Evolutionary conservation across 2,329 filamentous ascomycete genomes (phyloP).

Genomic region (Botrytis tulipae): DNA sequence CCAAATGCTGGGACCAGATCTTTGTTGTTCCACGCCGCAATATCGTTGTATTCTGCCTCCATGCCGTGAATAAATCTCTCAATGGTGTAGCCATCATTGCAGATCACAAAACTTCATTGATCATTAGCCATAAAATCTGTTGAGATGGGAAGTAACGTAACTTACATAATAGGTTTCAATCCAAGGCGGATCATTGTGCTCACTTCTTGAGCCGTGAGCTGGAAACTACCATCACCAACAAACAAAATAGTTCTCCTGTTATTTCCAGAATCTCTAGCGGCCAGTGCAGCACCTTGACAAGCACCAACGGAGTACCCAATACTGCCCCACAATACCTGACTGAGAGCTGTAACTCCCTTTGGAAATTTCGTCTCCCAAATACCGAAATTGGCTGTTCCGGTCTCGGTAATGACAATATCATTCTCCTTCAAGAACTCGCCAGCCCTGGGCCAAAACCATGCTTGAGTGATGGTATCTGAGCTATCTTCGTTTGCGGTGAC

Average conservation of each 20-base stretch:
- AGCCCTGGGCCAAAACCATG: conserved; percentile 75
- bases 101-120: conserved; percentile 66
- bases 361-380: conserved; percentile 85
- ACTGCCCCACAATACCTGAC: conserved; percentile 70
- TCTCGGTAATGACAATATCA: conserved; percentile 71
- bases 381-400: conserved; percentile 84
- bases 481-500: conserved; percentile 44
- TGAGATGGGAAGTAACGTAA: conserved; percentile 21
- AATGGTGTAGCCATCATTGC: conserved; percentile 87
- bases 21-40: conserved; percentile 71
- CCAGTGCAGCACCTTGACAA: conserved; percentile 69
- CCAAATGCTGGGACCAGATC: conserved; percentile 68
- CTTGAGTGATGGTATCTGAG: conserved; percentile 58
- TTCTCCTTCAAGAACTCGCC: conserved; percentile 68
- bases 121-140: neutral
- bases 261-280: conserved; percentile 61
- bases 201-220: conserved; percentile 80
- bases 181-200: conserved; percentile 77
- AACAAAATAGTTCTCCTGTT: conserved; percentile 73
- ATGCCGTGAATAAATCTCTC: conserved; percentile 86
- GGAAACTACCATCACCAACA: conserved; percentile 85
- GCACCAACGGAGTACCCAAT: conserved; percentile 65
- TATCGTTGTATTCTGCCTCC: conserved; percentile 78
- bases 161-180: conserved; percentile 73
- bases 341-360: conserved; percentile 71